Conservation (phyloP, 257 asterid species). For the Primulina huaijiensis region DNA sequence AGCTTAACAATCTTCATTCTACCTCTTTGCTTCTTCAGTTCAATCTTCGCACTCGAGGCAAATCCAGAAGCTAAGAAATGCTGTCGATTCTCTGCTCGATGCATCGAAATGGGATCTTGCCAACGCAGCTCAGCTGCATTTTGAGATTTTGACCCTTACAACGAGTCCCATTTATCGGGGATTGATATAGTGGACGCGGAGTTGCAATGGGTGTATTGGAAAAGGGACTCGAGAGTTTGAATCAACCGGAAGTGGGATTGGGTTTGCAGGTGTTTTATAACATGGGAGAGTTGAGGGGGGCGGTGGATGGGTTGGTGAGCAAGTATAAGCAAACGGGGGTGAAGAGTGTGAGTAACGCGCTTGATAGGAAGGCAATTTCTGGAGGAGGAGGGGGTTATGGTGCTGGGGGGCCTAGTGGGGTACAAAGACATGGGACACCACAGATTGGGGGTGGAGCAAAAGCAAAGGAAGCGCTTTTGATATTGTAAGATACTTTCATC, state of each 20-base stretch:
- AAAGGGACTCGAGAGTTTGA: conserved; percentile 85
- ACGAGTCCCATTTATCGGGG: conserved; percentile 70
- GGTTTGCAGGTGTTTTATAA: conserved; percentile 97
- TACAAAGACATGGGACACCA: conserved; percentile 89
- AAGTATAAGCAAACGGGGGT: conserved; percentile 80
- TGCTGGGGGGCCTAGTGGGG: conserved; percentile 86
- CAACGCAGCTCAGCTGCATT: conserved; percentile 89
- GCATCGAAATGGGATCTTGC: conserved; percentile 76
- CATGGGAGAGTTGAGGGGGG: conserved; percentile 88
- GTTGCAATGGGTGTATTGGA: conserved; percentile 94
- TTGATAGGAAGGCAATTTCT: conserved; percentile 92
- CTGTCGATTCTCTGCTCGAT: conserved; percentile 50
- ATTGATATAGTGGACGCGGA: conserved; percentile 79
- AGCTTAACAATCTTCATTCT: conserved; percentile 66
- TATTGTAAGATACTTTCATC: neutral
- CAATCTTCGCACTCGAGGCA: conserved; percentile 56
- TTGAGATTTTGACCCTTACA: conserved; percentile 69
- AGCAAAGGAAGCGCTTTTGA: conserved; percentile 77
- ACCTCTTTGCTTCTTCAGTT: conserved; percentile 60
- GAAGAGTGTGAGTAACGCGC: conserved; percentile 67
- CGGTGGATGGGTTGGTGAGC: conserved; percentile 86
- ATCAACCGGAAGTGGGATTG: conserved; percentile 94
- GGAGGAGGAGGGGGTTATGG: conserved; percentile 59
- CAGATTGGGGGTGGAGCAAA: conserved; percentile 82
- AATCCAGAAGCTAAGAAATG: conserved; percentile 60